Base-by-base conservation (phyloP, 2,329 filamentous ascomycete species). In the Sarocladium oryzae region DNA sequence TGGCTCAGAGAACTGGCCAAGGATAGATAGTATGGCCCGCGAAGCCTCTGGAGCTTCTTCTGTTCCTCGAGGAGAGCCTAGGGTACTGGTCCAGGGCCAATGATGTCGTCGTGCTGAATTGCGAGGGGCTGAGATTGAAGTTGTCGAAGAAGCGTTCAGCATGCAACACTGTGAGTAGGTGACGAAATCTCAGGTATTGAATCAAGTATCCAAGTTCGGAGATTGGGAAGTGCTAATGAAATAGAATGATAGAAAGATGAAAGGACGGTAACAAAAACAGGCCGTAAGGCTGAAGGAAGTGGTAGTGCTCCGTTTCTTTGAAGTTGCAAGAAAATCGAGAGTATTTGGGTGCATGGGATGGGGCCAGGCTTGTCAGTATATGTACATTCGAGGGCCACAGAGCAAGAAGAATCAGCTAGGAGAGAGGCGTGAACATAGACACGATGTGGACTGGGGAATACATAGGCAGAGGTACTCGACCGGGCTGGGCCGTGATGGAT, bases 401-500 rank as follows among this genome's bases (percentile, higher is more conserved):
- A 13, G 33, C 9, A 48, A 18, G 24, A 33, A 4, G 18, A 33
- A 32, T 48, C 20, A 48, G 33, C 43, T 4, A 30, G 28, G 43
- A 48, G 26, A 33, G 11, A 33, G 26, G 43, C 26, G 43, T 48
- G 26, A 48, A 48, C 26, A 32, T 33, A 26, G 28, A 33, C n/a
- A 20, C 24, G 28, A 48, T 24, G 26, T 48, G 21, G 28, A 33
- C 43, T 48, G 43, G 43, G 26, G 24, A 48, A 48, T 11, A n/a
- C n/a, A n/a, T n/a, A 48, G 28, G 43, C 43, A 48, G 43, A 48
- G 43, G 20, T 32, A 16, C 43, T 48, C 26, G 43, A 48, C 43
- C 43, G 43, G 43, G 26, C 43, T 48, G 49, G 35, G 37, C 49
- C 33, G 49, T 40, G 21, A 50, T 23, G 35, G 33, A 50, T 21